phyloP scores from a whole-genome alignment of 169 alveolate species.

The Toxoplasma gondii region DNA sequence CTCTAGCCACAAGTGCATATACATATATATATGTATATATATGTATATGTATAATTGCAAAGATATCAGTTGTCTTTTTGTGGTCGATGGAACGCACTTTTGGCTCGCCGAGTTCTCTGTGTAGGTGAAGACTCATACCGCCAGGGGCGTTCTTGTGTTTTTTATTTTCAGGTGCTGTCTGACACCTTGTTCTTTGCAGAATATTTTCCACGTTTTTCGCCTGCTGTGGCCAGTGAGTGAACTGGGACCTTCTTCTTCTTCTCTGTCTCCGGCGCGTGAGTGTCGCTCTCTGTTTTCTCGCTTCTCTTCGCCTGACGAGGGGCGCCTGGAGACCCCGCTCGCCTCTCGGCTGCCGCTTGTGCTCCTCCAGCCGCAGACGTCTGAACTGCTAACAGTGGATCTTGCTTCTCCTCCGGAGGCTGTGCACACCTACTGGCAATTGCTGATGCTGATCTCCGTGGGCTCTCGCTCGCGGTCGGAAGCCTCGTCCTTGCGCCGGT shows the following conservation, averaged over 20 bases:
- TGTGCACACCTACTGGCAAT: slow-evolving; percentile 55
- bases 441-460: slow-evolving; percentile 41
- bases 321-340: not conserved
- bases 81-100: not conserved
- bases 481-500: slow-evolving; percentile 39
- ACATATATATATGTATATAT: not conserved
- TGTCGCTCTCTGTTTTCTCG: slow-evolving; percentile 15
- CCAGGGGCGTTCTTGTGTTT: not conserved
- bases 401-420: slow-evolving; percentile 51
- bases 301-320: not conserved
- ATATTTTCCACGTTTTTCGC: slow-evolving; percentile 11
- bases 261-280: not conserved
- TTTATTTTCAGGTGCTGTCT: not conserved
- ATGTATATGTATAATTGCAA: not conserved
- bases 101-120: no score
- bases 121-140: not conserved
- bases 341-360: not conserved
- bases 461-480: not conserved
- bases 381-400: not conserved
- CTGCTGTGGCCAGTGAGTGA: not conserved
- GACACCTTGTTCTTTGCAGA: slow-evolving; percentile 1
- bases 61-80: not conserved
- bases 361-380: not conserved
- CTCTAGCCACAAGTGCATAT: no score
- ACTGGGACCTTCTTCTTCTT: not conserved